Percentiles rank a stretch among this genome's conserved stretches.
Evolutionary conservation across 1,284 basidiomycete species (phyloP).

Genomic region (Sporisorium graminicola): DNA sequence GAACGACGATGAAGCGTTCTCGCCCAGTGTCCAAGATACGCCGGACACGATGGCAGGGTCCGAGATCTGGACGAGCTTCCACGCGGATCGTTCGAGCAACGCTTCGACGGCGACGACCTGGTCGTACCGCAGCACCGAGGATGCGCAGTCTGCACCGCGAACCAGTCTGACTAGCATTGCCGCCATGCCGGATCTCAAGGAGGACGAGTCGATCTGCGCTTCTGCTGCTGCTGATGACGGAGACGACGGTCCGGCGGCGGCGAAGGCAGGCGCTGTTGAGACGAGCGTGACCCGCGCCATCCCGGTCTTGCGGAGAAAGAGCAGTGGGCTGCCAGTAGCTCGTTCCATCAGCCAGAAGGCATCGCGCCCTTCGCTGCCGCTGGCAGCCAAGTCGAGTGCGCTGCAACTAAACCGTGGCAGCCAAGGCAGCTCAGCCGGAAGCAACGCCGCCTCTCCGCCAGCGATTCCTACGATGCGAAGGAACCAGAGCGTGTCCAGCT

Average conservation of each 20-base stretch:
- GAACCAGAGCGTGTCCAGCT: slow-evolving; percentile 20
- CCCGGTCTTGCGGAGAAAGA: slow-evolving; percentile 26
- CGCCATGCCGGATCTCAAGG: not conserved
- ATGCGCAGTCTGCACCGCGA: not conserved
- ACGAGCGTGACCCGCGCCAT: not conserved
- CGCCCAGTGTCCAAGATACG: slow-evolving; percentile 33
- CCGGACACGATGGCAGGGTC: slow-evolving; percentile 44
- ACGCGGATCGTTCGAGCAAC: slow-evolving; percentile 37
- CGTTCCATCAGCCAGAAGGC: not conserved
- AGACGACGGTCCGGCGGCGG: too few species aligned
- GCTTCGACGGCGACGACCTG: slow-evolving; percentile 37
- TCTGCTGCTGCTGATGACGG: not conserved
- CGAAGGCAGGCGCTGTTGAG: not conserved
- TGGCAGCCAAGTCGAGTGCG: slow-evolving; percentile 1
- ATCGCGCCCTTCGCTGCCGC: slow-evolving; percentile 20
- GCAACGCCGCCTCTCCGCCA: not conserved
- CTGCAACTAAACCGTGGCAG: not conserved
- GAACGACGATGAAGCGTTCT: slow-evolving; percentile 8
- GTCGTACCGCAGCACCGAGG: slow-evolving; percentile 27
- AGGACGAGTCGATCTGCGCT: not conserved
- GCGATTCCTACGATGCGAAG: slow-evolving; percentile 9
- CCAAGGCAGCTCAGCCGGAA: not conserved
- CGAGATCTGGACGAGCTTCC: slow-evolving; percentile 48
- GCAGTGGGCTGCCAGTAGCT: slow-evolving; percentile 28
- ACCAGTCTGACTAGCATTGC: not conserved